Conservation (phyloP, 441 rosid species). For the Pelargonium australe region DNA sequence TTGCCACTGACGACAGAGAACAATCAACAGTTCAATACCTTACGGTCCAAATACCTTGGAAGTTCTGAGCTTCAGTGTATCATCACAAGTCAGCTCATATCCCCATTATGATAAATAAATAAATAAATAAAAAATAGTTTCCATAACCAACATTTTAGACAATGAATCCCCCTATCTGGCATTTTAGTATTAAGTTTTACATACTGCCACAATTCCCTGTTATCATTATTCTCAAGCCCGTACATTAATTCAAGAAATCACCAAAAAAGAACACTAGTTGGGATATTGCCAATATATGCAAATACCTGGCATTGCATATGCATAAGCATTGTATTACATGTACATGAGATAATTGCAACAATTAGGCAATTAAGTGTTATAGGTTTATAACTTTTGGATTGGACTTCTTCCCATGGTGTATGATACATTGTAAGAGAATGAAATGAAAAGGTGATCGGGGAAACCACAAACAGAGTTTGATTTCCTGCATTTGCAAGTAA, state of each 20-base stretch:
- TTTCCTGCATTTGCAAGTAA: no score
- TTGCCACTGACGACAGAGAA: slow-evolving; percentile 56
- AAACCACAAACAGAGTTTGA: no score
- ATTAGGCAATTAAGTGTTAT: no score
- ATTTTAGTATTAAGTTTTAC: not conserved
- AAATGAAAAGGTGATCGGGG: no score
- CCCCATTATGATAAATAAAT: not conserved
- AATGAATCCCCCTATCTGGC: not conserved
- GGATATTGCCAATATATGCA: no score
- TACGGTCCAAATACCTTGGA: not conserved
- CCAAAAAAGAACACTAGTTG: not conserved
- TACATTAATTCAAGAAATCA: not conserved
- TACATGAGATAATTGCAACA: not conserved
- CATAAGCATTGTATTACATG: not conserved
- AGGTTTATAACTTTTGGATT: no score
- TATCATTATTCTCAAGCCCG: not conserved
- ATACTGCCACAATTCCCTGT: not conserved
- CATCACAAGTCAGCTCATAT: not conserved
- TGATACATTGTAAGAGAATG: no score
- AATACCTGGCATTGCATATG: no score
- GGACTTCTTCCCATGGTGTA: no score
- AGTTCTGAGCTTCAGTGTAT: not conserved
- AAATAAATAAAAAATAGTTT: not conserved
- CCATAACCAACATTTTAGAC: not conserved
- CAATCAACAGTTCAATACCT: slow-evolving; percentile 2